These are phyloP conservation scores for Malus hybrid DNA, from an alignment of 331 rosid genomes.

Conservation along the genomic window DNA sequence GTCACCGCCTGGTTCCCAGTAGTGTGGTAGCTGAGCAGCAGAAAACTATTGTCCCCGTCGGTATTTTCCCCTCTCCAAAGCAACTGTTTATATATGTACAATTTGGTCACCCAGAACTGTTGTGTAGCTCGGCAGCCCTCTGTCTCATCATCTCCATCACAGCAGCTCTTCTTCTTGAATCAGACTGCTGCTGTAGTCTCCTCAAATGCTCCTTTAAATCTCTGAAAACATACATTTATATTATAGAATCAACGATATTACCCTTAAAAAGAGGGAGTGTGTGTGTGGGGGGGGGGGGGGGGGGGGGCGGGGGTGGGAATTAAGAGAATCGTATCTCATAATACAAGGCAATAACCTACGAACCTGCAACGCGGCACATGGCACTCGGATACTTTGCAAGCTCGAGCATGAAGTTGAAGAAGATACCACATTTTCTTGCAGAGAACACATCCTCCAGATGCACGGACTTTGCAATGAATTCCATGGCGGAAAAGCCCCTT, in stretches of 20 bases:
- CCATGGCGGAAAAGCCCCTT: constrained; percentile 94
- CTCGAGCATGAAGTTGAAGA: constrained; percentile 96
- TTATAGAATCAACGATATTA: not conserved
- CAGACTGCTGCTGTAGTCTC: constrained; percentile 92
- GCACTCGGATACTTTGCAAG: constrained; percentile 88
- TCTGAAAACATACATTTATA: constrained; percentile 29
- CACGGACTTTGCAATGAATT: constrained; percentile 71
- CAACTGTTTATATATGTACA: constrained; percentile 28
- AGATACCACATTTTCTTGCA: constrained; percentile 95
- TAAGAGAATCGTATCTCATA: not conserved
- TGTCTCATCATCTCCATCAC: constrained; percentile 99
- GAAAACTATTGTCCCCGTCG: constrained; percentile 14
- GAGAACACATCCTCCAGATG: constrained; percentile 85
- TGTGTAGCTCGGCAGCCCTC: constrained; percentile 90
- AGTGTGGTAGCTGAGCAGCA: constrained; percentile 20
- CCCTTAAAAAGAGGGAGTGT: not conserved
- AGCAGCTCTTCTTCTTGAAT: constrained; percentile 89
- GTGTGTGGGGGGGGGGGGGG: no score
- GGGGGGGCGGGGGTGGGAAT: not conserved
- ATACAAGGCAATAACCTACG: not conserved
- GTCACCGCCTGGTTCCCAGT: constrained; percentile 24
- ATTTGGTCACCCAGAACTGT: constrained; percentile 43
- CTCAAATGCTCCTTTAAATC: constrained; percentile 88
- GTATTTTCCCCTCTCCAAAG: constrained; percentile 14
- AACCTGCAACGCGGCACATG: constrained; percentile 97